Evolutionary conservation across 129 eudicot species (phyloP), one percentile per base, ranked within the genome.

Genomic region (Arctium lappa): DNA sequence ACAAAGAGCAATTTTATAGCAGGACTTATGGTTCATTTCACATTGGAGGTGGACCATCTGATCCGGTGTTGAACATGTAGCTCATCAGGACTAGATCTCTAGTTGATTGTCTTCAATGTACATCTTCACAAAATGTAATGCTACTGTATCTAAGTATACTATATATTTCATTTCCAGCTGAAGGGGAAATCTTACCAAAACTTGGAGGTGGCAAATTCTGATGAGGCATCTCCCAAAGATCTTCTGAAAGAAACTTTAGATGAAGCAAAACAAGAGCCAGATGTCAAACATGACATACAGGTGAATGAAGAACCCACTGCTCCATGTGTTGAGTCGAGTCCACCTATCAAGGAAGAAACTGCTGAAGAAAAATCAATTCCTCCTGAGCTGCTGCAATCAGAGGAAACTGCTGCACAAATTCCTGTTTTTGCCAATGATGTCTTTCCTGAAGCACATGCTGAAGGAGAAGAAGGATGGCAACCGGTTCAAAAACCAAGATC

Each of bases 401-500:
- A 85, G 83, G 87, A 88, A 83, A 73, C 73, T 81, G 80, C 44
- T 30, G 71, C 46, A 38, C 83, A 76, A 82, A 83, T 83, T 73
- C 81, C 86, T 22, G 70, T 74, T 83, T 73, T 79, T 80, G 76
- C 90, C 84, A 79, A 76, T 89, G 92, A 90, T 70, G 79, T 86
- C 79, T 80, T 74, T 34, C 79, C 87, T 48, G 97, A 92, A 80
- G 44, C 86, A 66, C 87, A 81, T 34, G 85, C 82, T 85, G 97
- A 85, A 88, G 99, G 89, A 82, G 99, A 96, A 82, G 95, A 96
- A 68, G 99, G 98, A 71, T 96, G 99, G 99, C 97, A 93, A 86
- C 86, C 98, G 5, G 98, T 96, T 80, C 99, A 93, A 69, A 87
- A 84, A 71, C 95, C 98, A 69, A 88, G 95, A 85, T 96, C 99